Evolutionary conservation across 768 basidiomycete genomes (phyloP).

Genomic region (Favolaschia claudopus): DNA sequence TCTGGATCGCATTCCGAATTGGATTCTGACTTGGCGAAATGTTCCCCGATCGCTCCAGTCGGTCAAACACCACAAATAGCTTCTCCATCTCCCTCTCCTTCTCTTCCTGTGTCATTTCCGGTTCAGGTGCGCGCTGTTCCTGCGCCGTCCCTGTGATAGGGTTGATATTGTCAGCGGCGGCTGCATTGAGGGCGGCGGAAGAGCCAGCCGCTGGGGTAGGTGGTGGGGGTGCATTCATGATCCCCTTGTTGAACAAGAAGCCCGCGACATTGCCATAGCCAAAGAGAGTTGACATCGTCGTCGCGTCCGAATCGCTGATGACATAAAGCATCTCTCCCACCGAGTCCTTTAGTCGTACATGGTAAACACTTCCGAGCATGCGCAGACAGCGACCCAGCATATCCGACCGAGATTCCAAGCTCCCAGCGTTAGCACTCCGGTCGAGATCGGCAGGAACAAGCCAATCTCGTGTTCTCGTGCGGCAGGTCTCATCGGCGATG

Average conservation of each 20-base stretch:
- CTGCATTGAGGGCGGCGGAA: slow-evolving; percentile 41
- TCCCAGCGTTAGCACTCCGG: slow-evolving; percentile 57
- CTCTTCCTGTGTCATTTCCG: slow-evolving; percentile 92
- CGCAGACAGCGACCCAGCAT: slow-evolving; percentile 83
- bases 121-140: slow-evolving; percentile 44
- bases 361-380: slow-evolving; percentile 77
- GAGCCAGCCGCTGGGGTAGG: slow-evolving; percentile 36
- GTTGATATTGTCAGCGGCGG: slow-evolving; percentile 63
- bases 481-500: slow-evolving; percentile 64
- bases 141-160: slow-evolving; percentile 86
- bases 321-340: slow-evolving; percentile 90
- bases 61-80: slow-evolving; percentile 89
- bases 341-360: slow-evolving; percentile 73
- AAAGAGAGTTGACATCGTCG: slow-evolving; percentile 74
- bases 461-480: slow-evolving; percentile 66
- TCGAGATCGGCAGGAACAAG: slow-evolving; percentile 84
- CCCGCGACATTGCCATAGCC: slow-evolving; percentile 98
- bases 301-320: slow-evolving; percentile 84
- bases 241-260: slow-evolving; percentile 90
- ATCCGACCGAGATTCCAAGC: slow-evolving; percentile 78
- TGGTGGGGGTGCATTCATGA: slow-evolving; percentile 67
- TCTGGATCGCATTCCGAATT: slow-evolving; percentile 72
- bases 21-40: slow-evolving; percentile 73
- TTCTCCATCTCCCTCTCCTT: slow-evolving; percentile 94
- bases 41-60: slow-evolving; percentile 81